These are phyloP conservation scores for Aleurites moluccanus DNA, from an alignment of 441 rosid genomes.

Conservation along the genomic window DNA sequence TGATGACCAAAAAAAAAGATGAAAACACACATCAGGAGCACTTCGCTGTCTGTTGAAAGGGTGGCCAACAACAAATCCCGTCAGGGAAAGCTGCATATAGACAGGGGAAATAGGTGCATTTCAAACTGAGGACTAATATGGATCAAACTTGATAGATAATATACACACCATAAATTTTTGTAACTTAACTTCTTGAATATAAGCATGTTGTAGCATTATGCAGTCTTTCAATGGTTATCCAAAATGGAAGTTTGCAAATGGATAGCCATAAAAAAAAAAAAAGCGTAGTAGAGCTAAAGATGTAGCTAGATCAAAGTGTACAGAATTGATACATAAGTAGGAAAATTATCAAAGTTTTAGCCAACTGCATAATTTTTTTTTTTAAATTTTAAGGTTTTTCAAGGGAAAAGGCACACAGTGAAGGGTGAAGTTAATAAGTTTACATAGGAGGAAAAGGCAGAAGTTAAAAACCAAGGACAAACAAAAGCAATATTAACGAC, in stretches of 20 bases:
- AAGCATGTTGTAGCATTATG: not conserved
- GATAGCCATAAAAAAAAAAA: not conserved
- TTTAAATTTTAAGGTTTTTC: not conserved
- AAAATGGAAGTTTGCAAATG: not conserved
- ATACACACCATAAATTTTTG: not conserved
- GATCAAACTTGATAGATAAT: not conserved
- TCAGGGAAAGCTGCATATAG: constrained; percentile 56
- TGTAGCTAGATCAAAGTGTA: not conserved
- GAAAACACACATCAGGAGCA: constrained; percentile 42
- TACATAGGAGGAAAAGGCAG: too few species aligned
- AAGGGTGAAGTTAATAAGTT: too few species aligned
- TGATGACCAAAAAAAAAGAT: constrained; percentile 2
- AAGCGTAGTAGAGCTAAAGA: not conserved
- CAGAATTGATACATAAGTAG: too few species aligned
- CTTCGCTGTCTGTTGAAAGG: constrained; percentile 47
- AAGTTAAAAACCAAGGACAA: not conserved
- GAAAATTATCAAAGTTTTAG: not conserved
- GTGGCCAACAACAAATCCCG: constrained; percentile 75
- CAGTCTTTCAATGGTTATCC: not conserved
- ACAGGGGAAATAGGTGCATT: constrained; percentile 9
- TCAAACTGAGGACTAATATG: constrained; percentile 7
- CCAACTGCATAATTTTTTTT: not conserved
- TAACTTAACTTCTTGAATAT: too few species aligned
- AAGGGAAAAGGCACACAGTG: not conserved
- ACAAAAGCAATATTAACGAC: not conserved